Conservation (phyloP, 1,284 basidiomycete species). For the Rhodotorula sp. region DNA sequence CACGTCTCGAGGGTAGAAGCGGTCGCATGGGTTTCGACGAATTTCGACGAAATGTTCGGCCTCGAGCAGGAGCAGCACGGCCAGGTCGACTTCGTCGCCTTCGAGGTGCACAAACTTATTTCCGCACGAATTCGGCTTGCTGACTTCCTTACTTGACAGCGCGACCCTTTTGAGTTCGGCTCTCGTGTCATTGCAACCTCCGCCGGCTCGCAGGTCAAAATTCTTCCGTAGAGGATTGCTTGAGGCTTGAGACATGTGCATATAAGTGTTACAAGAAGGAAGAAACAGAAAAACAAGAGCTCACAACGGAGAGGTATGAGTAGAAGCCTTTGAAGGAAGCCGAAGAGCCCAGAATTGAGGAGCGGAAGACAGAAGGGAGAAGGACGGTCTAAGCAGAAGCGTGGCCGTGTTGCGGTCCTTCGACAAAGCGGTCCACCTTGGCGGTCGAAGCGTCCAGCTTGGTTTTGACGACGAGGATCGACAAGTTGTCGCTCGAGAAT, state of each 20-base stretch:
- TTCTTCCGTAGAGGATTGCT: background rate
- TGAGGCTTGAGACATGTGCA: too few relatives aligned
- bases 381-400: too few relatives aligned
- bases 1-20: slow-evolving; percentile 57
- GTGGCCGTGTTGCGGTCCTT: too few relatives aligned
- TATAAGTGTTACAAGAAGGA: too few relatives aligned
- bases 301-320: too few relatives aligned
- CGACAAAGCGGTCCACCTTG: background rate
- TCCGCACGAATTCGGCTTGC: background rate
- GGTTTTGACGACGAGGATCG: slow-evolving; percentile 36
- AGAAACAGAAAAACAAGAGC: too few relatives aligned
- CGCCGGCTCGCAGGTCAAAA: background rate
- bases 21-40: slow-evolving; percentile 61
- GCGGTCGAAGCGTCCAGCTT: background rate
- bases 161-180: slow-evolving; percentile 36
- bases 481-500: slow-evolving; percentile 43
- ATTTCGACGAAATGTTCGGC: slow-evolving; percentile 65
- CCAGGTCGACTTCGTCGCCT: slow-evolving; percentile 63
- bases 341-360: too few relatives aligned
- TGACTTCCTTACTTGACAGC: background rate
- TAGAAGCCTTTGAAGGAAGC: too few relatives aligned
- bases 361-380: too few relatives aligned
- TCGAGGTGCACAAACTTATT: slow-evolving; percentile 58
- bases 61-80: slow-evolving; percentile 47
- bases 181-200: slow-evolving; percentile 22